A percentile compares a stretch with the other conserved stretches of the same genome.
Evolutionary conservation across 1,284 basidiomycete genomes (phyloP).

Genomic region (Pseudozyma tsukubaensis): DNA sequence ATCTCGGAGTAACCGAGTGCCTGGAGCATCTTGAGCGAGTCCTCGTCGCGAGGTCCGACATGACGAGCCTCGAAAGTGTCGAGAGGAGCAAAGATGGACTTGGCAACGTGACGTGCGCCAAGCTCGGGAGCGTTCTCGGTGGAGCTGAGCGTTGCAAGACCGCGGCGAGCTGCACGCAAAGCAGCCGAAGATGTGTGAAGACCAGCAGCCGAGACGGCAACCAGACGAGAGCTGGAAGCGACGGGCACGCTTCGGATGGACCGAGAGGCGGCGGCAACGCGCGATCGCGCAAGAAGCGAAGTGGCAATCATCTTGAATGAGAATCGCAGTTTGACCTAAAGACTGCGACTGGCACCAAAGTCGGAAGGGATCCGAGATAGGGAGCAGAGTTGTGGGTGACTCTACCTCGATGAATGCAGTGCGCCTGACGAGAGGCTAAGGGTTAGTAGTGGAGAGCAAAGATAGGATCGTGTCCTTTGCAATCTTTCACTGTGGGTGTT

Average conservation of each 20-base stretch:
- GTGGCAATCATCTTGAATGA: slow-evolving; percentile 29
- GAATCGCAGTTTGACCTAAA: background rate
- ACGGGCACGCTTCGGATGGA: slow-evolving; percentile 25
- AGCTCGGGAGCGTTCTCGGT: slow-evolving; percentile 55
- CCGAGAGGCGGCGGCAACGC: slow-evolving; percentile 24
- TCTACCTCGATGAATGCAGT: too few species aligned
- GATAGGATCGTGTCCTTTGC: background rate
- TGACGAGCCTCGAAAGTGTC: slow-evolving; percentile 64
- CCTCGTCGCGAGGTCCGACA: slow-evolving; percentile 60
- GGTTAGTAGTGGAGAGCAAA: background rate
- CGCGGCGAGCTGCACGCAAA: slow-evolving; percentile 9
- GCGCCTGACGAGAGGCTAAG: too few species aligned
- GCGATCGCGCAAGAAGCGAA: slow-evolving; percentile 38
- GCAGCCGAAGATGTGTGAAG: slow-evolving; percentile 4
- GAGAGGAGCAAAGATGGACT: slow-evolving; percentile 62
- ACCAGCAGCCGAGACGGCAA: slow-evolving; percentile 6
- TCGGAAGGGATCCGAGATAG: slow-evolving; percentile 3
- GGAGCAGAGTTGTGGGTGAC: background rate
- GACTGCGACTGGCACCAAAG: background rate
- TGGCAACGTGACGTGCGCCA: slow-evolving; percentile 47
- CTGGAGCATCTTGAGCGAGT: slow-evolving; percentile 60
- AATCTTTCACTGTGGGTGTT: background rate
- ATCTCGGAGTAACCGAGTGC: slow-evolving; percentile 61
- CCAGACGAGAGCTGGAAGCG: slow-evolving; percentile 30
- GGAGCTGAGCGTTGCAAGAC: slow-evolving; percentile 48